Conservation (phyloP, 2,329 filamentous ascomycete genomes). For the Penicillium paneum region DNA sequence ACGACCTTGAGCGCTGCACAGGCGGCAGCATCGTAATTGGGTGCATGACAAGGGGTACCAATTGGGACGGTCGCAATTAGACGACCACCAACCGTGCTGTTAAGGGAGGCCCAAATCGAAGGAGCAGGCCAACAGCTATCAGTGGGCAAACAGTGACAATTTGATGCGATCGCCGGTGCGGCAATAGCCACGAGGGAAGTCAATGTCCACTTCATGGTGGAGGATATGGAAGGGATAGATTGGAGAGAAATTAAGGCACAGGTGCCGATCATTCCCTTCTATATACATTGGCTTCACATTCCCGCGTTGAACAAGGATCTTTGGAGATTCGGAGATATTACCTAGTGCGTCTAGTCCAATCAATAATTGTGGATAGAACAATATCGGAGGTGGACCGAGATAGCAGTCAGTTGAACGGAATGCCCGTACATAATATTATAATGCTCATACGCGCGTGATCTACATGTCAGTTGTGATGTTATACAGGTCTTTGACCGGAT, state of each 20-base stretch:
- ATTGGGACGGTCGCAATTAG: slow-evolving; percentile 41
- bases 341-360: slow-evolving; percentile 16
- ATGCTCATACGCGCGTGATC: neutral
- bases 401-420: neutral
- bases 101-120: slow-evolving; percentile 34
- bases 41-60: slow-evolving; percentile 37
- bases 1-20: slow-evolving; percentile 18
- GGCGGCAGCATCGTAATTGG: slow-evolving; percentile 22
- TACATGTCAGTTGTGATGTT: neutral
- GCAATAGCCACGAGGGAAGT: slow-evolving; percentile 14
- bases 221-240: neutral
- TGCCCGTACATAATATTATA: neutral
- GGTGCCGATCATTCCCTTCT: slow-evolving; percentile 9
- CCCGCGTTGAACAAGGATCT: neutral
- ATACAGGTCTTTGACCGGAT: neutral
- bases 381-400: slow-evolving; percentile 3
- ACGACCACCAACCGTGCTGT: slow-evolving; percentile 37
- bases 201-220: slow-evolving; percentile 28
- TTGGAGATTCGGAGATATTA: slow-evolving; percentile 22
- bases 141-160: slow-evolving; percentile 31
- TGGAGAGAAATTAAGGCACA: slow-evolving; percentile 1
- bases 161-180: slow-evolving; percentile 7
- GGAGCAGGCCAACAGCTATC: slow-evolving; percentile 40
- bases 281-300: neutral
- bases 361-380: neutral